Evolutionary conservation across 805 yeast species (phyloP).

Genomic region (Yarrowia osloensis): DNA sequence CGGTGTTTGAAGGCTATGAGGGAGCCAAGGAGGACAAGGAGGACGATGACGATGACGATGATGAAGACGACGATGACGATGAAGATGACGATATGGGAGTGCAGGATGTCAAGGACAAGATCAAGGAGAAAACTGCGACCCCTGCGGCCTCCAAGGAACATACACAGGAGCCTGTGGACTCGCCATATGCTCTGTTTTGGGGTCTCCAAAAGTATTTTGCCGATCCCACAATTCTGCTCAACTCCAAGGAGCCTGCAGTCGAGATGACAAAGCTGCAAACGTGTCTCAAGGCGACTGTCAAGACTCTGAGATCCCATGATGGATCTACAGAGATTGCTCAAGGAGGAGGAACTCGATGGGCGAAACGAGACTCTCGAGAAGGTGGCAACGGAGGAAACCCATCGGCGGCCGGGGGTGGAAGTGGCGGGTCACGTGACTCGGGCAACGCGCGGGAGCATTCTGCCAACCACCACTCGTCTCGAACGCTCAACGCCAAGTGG

Average conservation of each 20-base stretch:
- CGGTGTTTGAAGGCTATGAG: slow-evolving; percentile 36
- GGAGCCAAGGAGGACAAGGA: background rate
- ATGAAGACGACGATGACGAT: slow-evolving; percentile 18
- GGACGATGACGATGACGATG: slow-evolving; percentile 28
- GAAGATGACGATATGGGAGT: slow-evolving; percentile 21
- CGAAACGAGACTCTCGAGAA: background rate
- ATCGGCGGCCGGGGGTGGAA: background rate
- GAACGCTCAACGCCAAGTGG: slow-evolving; percentile 43
- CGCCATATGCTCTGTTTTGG: slow-evolving; percentile 40
- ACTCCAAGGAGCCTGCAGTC: slow-evolving; percentile 21
- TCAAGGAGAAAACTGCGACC: slow-evolving; percentile 29
- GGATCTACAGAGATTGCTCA: background rate
- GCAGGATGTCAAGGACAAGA: background rate
- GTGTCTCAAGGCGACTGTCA: slow-evolving; percentile 34
- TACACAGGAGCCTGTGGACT: background rate
- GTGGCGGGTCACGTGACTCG: background rate
- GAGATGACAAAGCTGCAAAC: slow-evolving; percentile 7
- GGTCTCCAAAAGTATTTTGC: slow-evolving; percentile 39
- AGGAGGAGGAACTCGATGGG: background rate
- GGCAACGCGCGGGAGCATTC: background rate
- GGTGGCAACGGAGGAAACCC: background rate
- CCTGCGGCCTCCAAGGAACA: background rate
- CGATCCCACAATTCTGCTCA: slow-evolving; percentile 37
- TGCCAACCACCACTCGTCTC: background rate
- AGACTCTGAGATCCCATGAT: slow-evolving; percentile 32